Evolutionary conservation across 306 rosid species (phyloP).

Genomic region (barrel medic (Medicago truncatula)): MtrunA17r5.0-ANR NC_053042.1:35326501-35327000

Average conservation of each 20-base stretch:
- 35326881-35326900: constrained; percentile 11
- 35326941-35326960: neutral
- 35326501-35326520: constrained; percentile 24
- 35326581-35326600: constrained; percentile 6
- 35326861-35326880: neutral
- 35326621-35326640: neutral
- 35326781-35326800: neutral
- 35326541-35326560: constrained; percentile 18
- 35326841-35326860: neutral
- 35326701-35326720: neutral
- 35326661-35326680: neutral
- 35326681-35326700: neutral
- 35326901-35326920: constrained; percentile 37
- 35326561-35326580: constrained; percentile 23
- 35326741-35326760: neutral
- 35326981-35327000: constrained; percentile 94
- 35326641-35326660: neutral
- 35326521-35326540: neutral
- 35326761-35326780: neutral
- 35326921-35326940: constrained; percentile 32
- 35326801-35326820: neutral
- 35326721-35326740: neutral
- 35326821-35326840: neutral
- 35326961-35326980: constrained; percentile 90
- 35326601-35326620: neutral